Evolutionary conservation across 495 filamentous ascomycete species (phyloP), one percentile per base, ranked within the genome.

Genomic region (Trichoderma orchidacearum): DNA sequence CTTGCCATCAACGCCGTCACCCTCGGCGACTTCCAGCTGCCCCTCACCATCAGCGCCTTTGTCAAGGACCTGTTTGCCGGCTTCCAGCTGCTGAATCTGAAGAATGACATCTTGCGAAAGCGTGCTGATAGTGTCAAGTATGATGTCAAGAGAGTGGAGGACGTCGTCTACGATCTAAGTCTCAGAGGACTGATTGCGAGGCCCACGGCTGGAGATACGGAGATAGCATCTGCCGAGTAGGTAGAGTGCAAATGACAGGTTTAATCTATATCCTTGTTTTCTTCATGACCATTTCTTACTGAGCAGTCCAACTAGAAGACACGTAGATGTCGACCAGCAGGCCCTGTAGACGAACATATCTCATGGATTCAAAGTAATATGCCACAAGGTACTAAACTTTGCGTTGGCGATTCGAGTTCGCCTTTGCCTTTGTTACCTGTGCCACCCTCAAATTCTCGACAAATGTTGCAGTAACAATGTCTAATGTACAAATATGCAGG

Each of bases 1-100:
- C 78, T 98, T 31, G 88, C 92, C n/a, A 88, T 92, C 73, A 98
- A 98, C 72, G 86, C 88, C 2, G 93, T 98, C 61, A 98, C 92
- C 0, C 75, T 96, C 35, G 90, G 90, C 50, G 92, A 98, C 71
- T 90, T 86, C 58, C 73, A 80, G 30, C 78, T 91, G 29, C 92
- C 93, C 27, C 73, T 90, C 52, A 80, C 86, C 68, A 95, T 98
- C 68, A 86, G 86, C 63, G 77, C 80, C 58, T 98, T 98, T 67
- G 85, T 96, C 73, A 96, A 96, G 73, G 90, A 97, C 64, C 71
- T 98, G 13, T 90, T 95, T 58, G 87, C 90, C 6, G 92, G 90
- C 5, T 98, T 98, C 72, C 94, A 97, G 77, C 78, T 97, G 41
- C 77, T 98, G 59, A 96, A 97, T 65, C 71, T 98, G 57, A 98